These are phyloP conservation scores for Linnemannia schmuckeri DNA, from an alignment of 192 early-diverging fungal species.

Conservation along the genomic window DNA sequence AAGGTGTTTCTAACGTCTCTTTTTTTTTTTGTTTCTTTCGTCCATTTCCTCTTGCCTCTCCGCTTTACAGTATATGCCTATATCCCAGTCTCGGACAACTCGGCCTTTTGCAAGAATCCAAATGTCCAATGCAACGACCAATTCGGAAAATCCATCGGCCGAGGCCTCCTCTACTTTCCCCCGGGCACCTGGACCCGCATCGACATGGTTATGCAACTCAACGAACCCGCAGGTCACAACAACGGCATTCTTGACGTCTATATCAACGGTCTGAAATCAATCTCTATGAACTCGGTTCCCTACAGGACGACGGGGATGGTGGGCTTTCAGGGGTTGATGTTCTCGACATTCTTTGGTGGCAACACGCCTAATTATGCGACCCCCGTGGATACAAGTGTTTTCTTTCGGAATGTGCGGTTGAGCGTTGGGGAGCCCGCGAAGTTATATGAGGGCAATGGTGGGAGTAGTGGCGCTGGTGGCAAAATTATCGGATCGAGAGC, in stretches of 20 bases:
- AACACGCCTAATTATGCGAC: constrained; percentile 53
- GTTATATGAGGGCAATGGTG: constrained; percentile 39
- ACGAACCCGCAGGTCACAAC: constrained; percentile 45
- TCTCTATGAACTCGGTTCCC: constrained; percentile 50
- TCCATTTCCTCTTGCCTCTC: background rate
- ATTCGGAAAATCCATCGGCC: constrained; percentile 65
- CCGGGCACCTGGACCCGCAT: constrained; percentile 55
- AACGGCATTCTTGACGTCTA: constrained; percentile 62
- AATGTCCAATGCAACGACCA: constrained; percentile 58
- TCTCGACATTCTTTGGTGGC: constrained; percentile 70
- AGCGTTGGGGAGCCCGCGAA: constrained; percentile 57
- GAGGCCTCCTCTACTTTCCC: constrained; percentile 60
- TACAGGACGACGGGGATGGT: constrained; percentile 59
- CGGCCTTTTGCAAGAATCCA: constrained; percentile 47
- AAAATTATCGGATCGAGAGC: background rate
- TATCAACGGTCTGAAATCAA: constrained; percentile 53
- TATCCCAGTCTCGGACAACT: constrained; percentile 47
- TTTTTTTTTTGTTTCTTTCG: background rate
- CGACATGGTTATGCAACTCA: constrained; percentile 59
- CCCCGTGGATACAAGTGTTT: constrained; percentile 49
- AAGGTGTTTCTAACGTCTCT: background rate
- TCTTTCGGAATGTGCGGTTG: constrained; percentile 61
- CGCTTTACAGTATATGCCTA: constrained; percentile 60
- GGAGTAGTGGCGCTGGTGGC: constrained; percentile 4
- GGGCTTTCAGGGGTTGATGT: constrained; percentile 59